Evolutionary conservation across 345 rosid genomes (phyloP).

Genomic region (Lumnitzera racemosa): DNA sequence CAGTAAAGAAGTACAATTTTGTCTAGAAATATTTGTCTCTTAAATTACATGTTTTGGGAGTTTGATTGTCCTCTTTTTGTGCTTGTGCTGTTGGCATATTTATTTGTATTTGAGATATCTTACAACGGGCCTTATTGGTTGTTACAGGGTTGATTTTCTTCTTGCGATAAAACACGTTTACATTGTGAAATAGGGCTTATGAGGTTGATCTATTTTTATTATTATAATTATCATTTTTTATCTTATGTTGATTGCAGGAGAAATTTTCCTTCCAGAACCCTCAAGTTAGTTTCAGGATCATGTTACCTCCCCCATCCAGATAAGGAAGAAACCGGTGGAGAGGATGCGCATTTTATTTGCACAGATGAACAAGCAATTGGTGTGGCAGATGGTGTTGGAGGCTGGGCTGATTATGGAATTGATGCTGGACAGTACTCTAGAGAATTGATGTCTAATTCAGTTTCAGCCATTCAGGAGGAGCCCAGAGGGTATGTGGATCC

Average conservation of each 20-base stretch:
- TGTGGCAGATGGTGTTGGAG: conserved; percentile 99
- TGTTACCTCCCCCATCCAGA: conserved; percentile 97
- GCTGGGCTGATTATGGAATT: conserved; percentile 93
- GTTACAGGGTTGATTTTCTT: background rate
- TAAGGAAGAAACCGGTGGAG: conserved; percentile 98
- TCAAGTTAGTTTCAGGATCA: conserved; percentile 81
- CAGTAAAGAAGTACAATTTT: no score
- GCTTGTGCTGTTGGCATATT: background rate
- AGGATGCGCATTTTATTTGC: conserved; percentile 96
- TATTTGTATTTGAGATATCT: background rate
- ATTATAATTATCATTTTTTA: background rate
- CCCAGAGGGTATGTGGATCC: conserved; percentile 85
- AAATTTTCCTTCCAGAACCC: conserved; percentile 30
- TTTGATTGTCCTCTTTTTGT: background rate
- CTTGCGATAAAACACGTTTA: background rate
- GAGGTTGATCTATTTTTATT: no score
- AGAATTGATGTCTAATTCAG: conserved; percentile 93
- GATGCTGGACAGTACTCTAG: conserved; percentile 80
- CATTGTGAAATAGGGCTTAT: no score
- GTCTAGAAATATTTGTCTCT: no score
- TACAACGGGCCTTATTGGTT: background rate
- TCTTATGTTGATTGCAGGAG: conserved; percentile 27
- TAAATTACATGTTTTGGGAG: background rate
- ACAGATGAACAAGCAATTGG: conserved; percentile 79
- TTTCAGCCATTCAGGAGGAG: conserved; percentile 68